Evolutionary conservation across 2,329 filamentous ascomycete species (phyloP), one percentile per base, ranked within the genome.

Genomic region (Fusarium drepaniforme): DNA sequence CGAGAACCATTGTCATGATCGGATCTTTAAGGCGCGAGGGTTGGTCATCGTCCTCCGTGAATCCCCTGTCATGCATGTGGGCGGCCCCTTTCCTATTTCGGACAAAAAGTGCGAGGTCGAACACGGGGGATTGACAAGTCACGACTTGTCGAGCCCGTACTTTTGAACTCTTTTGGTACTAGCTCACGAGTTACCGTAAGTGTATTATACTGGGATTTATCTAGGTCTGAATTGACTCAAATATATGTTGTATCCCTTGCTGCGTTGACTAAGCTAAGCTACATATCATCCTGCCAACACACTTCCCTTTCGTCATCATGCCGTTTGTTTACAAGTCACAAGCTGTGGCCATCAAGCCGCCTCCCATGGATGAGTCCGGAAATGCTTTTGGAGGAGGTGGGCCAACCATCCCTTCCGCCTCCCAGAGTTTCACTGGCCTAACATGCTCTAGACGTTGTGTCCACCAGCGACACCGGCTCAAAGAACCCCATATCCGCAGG

Each of bases 81-180:
- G 11, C 2, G 23, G 16, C 12, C 9, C 23, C 18, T 64, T 67
- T 59, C 69, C 67, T 23, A 11, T 51, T 72, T 67, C 2, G 58
- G 69, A 67, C 23, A 67, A 51, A 49, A 51, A 57, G 53, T 67
- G 59, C 69, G 67, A 71, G 46, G n/a, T 69, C 4, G 18, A 15
- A 33, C 11, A 33, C 3, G 16, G 9, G 2, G 9, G 18, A 33
- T 53, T 21, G 28, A 33, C 11, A 13, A 30, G 5, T 12, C 6
- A 30, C 13, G 3, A 8, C 49, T 33, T 53, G 18, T n/a, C 6
- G 7, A 53, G 18, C 11, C 23, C 59, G 66, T 33, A 57, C 44
- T 66, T 7, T 30, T 1, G 9, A 18, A 38, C 61, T 40, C 4
- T 46, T 66, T 58, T 33, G 3, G 66, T 16, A n/a, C 16, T 62